Evolutionary conservation across 1,139 yeast genomes (phyloP), one percentile per base, ranked within the genome.

Genomic region (Nakaseomyces sp.): DNA sequence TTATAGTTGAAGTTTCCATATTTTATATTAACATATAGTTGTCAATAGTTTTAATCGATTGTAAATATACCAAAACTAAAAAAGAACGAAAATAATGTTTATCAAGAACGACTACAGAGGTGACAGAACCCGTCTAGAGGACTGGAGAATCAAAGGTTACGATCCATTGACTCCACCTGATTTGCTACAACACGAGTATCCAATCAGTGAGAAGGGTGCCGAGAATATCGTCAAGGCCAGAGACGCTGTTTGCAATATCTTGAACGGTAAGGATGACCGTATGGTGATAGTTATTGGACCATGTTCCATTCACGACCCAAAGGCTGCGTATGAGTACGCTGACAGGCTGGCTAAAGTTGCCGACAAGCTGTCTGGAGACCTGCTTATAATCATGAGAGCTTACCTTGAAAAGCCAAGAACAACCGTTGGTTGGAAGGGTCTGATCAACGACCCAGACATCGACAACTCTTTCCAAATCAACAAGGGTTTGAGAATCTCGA

Each of bases 381-480:
- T 91, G 45, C 77, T 79, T 51, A 81, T 91, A 49, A 84, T 91
- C 49, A 91, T 91, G 98, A 81, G 98, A 71, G 97, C 97, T 3
- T 91, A 91, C 71, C 74, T 91, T 60, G 98, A 91, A 68, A 91
- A 91, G 69, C 98, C 98, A 52, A 80, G 98, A 70, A 91, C 98
- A 44, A 91, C 97, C 19, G 97, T 91, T 43, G 98, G 98, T 49
- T 91, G 98, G 98, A 91, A 91, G 68, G 98, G 96, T 53, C 74
- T 91, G 57, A 89, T 91, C 60, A 91, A 91, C 65, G 98, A 91
- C 67, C 98, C 98, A 19, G 95, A 91, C 59, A 83, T 91, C 55
- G 96, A 91, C 63, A 89, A 87, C 48, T 76, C 96, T 45, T 89
- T 86, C 79, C 80, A 88, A 57, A 91, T 91, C 65, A 91, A 91